phyloP scores from a whole-genome alignment of 495 filamentous ascomycete genomes.

The Hypoxylon subgilvum region DNA sequence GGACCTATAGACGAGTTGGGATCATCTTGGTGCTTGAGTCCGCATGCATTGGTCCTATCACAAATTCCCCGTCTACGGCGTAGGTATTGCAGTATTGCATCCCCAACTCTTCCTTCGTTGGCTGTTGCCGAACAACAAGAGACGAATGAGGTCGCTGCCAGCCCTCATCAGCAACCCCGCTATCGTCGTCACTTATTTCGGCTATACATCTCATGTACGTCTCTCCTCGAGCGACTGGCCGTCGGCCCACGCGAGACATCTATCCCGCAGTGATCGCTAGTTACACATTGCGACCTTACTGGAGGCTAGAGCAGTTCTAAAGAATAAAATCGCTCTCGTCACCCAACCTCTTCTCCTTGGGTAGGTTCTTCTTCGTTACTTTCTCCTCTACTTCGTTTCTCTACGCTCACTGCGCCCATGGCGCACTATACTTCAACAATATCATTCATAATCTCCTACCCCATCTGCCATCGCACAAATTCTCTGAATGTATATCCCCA shows the following conservation, averaged over 20 bases:
- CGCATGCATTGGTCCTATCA: slow-evolving; percentile 27
- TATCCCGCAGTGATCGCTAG: slow-evolving; percentile 30
- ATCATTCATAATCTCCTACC: slow-evolving; percentile 13
- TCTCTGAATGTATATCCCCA: slow-evolving; percentile 32
- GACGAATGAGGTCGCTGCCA: slow-evolving; percentile 22
- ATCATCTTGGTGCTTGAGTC: slow-evolving; percentile 9
- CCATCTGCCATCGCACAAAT: slow-evolving; percentile 16
- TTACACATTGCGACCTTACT: slow-evolving; percentile 33
- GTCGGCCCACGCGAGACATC: slow-evolving; percentile 30
- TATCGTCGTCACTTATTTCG: slow-evolving; percentile 27
- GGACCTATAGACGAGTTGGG: slow-evolving; percentile 17
- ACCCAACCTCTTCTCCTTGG: slow-evolving; percentile 18
- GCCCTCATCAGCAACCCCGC: slow-evolving; percentile 28
- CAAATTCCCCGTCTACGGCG: slow-evolving; percentile 27
- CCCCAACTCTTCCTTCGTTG: slow-evolving; percentile 32
- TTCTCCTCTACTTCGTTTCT: slow-evolving; percentile 23
- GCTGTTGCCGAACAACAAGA: slow-evolving; percentile 18
- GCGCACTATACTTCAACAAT: slow-evolving; percentile 23
- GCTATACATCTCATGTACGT: slow-evolving; percentile 20
- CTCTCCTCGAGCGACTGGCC: slow-evolving; percentile 21
- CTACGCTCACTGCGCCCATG: slow-evolving; percentile 24
- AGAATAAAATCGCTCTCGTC: slow-evolving; percentile 34
- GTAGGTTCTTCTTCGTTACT: slow-evolving; percentile 14
- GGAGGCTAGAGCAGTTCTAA: slow-evolving; percentile 12
- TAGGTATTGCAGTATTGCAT: slow-evolving; percentile 27